Percentiles rank a stretch among this genome's conserved stretches.
Conservation (phyloP, 352 stramenopile genomes). For the Phytopythium mirpurense region DNA sequence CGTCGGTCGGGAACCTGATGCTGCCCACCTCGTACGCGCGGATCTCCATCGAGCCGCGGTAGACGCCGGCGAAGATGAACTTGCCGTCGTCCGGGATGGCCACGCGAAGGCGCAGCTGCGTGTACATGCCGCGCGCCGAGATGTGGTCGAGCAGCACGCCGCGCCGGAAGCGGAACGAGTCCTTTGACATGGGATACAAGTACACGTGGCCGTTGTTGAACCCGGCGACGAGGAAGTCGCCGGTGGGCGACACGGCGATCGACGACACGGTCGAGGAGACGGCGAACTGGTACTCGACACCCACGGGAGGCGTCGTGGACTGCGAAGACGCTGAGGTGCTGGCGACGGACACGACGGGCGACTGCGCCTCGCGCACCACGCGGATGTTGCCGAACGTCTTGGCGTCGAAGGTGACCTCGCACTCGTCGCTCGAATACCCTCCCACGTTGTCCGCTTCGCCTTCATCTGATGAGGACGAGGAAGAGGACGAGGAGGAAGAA, state of each 20-base stretch:
- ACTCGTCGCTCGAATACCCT: slow-evolving; percentile 47
- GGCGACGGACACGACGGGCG: slow-evolving; percentile 28
- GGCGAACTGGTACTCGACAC: slow-evolving; percentile 57
- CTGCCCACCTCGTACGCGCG: slow-evolving; percentile 78
- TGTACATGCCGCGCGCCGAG: slow-evolving; percentile 75
- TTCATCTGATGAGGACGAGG: slow-evolving; percentile 19
- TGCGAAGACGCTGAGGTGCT: slow-evolving; percentile 24
- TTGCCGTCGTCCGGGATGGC: slow-evolving; percentile 68
- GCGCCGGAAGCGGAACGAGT: slow-evolving; percentile 58
- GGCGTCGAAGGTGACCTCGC: slow-evolving; percentile 56
- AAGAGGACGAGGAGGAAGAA: slow-evolving; percentile 13
- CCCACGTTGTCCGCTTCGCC: slow-evolving; percentile 14
- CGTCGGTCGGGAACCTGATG: slow-evolving; percentile 49
- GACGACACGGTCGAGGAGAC: slow-evolving; percentile 71
- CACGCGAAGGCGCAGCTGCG: slow-evolving; percentile 76
- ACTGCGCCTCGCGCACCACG: slow-evolving; percentile 42
- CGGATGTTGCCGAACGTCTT: slow-evolving; percentile 58
- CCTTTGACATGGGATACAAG: slow-evolving; percentile 55
- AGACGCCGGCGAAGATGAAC: slow-evolving; percentile 85
- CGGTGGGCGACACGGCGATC: slow-evolving; percentile 61
- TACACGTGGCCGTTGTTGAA: slow-evolving; percentile 72
- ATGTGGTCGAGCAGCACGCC: slow-evolving; percentile 82
- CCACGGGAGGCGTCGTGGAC: slow-evolving; percentile 20
- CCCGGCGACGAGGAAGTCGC: slow-evolving; percentile 70
- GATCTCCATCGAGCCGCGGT: slow-evolving; percentile 84